Evolutionary conservation across 2,329 filamentous ascomycete genomes (phyloP).

Genomic region (Emericellopsis cladophorae): DNA sequence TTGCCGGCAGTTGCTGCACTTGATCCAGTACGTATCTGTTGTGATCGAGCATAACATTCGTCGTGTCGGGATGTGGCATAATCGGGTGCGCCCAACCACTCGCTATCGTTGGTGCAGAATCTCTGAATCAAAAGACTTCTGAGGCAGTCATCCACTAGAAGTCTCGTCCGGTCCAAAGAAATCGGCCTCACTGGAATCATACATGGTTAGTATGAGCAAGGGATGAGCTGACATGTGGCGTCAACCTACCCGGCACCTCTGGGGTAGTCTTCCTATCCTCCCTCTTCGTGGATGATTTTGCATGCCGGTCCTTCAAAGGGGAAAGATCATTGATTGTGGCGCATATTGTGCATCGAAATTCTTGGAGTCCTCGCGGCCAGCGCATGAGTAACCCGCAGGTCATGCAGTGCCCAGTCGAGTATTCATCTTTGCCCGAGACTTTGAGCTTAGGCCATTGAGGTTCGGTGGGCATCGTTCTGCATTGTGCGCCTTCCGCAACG

Average conservation of each 20-base stretch:
- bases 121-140: not conserved
- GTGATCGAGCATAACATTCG: too few species aligned
- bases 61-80: too few species aligned
- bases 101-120: not conserved
- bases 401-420: conserved; percentile 66
- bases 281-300: too few species aligned
- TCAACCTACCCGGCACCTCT: too few species aligned
- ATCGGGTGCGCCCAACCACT: too few species aligned
- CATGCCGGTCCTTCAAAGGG: conserved; percentile 5
- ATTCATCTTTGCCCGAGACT: conserved; percentile 19
- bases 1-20: too few species aligned
- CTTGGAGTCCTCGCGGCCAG: conserved; percentile 61
- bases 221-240: too few species aligned
- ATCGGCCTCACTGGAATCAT: conserved; percentile 4
- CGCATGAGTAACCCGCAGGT: conserved; percentile 71
- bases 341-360: conserved; percentile 76
- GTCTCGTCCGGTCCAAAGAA: not conserved
- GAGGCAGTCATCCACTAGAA: not conserved
- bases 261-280: too few species aligned
- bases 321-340: conserved; percentile 70
- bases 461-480: not conserved
- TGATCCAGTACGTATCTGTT: too few species aligned
- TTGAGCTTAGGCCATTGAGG: not conserved
- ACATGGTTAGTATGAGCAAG: too few species aligned
- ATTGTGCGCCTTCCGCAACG: too few species aligned